A percentile compares a stretch with the other conserved stretches of the same genome.
Evolutionary conservation across 495 filamentous ascomycete genomes (phyloP).

Genomic region (Penicillium steckii): DNA sequence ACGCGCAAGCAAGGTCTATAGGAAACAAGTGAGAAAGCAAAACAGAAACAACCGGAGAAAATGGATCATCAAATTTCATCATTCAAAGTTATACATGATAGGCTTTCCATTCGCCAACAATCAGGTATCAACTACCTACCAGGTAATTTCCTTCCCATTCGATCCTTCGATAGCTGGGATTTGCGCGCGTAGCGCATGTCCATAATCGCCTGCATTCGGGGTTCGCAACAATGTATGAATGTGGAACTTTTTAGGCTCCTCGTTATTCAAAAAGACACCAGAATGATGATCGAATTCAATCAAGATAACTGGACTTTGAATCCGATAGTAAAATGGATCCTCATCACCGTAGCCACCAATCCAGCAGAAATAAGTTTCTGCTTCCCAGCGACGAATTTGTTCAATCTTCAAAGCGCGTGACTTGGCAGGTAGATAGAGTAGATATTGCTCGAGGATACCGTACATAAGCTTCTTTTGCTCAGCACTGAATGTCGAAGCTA

Average conservation of each 20-base stretch:
- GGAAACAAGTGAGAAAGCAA: neutral
- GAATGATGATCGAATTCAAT: conserved; percentile 80
- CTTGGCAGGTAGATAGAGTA: conserved; percentile 58
- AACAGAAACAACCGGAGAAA: neutral
- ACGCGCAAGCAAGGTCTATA: conserved; percentile 4
- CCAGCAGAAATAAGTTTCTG: conserved; percentile 74
- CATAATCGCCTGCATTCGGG: conserved; percentile 76
- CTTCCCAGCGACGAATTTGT: conserved; percentile 50
- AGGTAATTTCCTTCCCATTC: conserved; percentile 43
- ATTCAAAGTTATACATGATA: conserved; percentile 18
- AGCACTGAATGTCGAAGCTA: conserved; percentile 37
- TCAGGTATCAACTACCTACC: conserved; percentile 24
- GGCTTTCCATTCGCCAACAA: neutral
- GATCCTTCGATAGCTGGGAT: conserved; percentile 39
- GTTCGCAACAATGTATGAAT: conserved; percentile 69
- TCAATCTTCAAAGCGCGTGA: conserved; percentile 51
- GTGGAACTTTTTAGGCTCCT: conserved; percentile 72
- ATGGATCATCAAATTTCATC: conserved; percentile 20
- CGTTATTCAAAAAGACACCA: conserved; percentile 73
- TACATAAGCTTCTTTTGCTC: conserved; percentile 54
- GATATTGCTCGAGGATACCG: conserved; percentile 56
- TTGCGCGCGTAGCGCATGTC: conserved; percentile 49
- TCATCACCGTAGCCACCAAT: conserved; percentile 65
- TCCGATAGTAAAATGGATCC: conserved; percentile 72
- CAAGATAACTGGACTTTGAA: conserved; percentile 71